Conservation (phyloP, 2,329 filamentous ascomycete genomes). For the Elsinoe necatrix region DNA sequence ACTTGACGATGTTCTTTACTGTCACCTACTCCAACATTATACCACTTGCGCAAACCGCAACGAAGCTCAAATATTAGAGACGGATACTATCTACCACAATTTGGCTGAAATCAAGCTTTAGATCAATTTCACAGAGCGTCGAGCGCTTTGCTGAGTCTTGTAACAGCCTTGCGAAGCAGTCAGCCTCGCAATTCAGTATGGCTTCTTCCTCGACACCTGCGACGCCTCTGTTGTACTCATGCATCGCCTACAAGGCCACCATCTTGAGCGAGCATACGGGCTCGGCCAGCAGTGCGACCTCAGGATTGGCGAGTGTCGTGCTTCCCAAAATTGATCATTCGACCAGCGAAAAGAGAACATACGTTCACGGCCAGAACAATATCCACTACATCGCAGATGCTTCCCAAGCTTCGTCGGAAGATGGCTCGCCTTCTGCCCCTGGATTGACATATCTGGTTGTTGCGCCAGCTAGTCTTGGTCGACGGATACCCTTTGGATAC, state of each 20-base stretch:
- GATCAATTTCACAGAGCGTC: no score
- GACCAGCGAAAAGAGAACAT: slow-evolving; percentile 78
- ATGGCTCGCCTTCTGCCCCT: slow-evolving; percentile 42
- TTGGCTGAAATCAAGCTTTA: no score
- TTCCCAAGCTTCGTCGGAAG: slow-evolving; percentile 20
- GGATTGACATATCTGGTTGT: slow-evolving; percentile 89
- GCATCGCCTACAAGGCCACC: slow-evolving; percentile 86
- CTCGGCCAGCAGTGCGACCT: slow-evolving; percentile 71
- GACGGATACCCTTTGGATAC: slow-evolving; percentile 86
- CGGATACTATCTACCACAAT: neutral
- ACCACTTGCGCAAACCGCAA: neutral
- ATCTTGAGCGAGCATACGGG: slow-evolving; percentile 91
- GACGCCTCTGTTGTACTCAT: slow-evolving; percentile 48
- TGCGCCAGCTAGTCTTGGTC: slow-evolving; percentile 68
- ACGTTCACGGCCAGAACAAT: slow-evolving; percentile 74
- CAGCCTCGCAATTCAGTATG: slow-evolving; percentile 22
- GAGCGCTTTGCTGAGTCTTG: no score
- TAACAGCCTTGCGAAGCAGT: no score
- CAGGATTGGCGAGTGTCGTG: slow-evolving; percentile 82
- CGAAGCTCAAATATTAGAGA: neutral
- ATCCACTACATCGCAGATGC: slow-evolving; percentile 93
- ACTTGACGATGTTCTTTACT: neutral
- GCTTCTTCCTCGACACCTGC: slow-evolving; percentile 29
- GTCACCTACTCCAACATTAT: neutral
- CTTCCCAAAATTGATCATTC: slow-evolving; percentile 88